These are phyloP conservation scores for Ammopiptanthus mongolicus DNA, from an alignment of 306 rosid species.

Conservation along the genomic window DNA sequence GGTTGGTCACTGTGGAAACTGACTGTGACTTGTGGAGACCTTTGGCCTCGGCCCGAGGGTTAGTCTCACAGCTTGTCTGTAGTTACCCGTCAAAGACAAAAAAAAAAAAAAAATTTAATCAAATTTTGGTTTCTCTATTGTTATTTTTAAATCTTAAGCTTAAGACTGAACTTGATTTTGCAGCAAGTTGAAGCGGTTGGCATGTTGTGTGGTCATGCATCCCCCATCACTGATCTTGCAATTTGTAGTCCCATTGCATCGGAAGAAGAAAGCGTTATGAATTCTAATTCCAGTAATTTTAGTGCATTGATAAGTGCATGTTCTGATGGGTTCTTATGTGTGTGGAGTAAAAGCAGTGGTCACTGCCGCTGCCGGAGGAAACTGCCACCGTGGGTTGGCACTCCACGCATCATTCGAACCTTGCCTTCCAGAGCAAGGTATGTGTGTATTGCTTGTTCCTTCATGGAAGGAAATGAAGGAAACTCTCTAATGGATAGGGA, in stretches of 20 bases:
- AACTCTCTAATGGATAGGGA: constrained; percentile 50
- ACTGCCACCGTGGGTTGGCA: constrained; percentile 93
- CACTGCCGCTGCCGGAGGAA: constrained; percentile 85
- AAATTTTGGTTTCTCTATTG: background rate
- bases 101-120: too few species aligned
- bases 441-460: constrained; percentile 79
- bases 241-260: constrained; percentile 54
- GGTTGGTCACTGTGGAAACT: too few species aligned
- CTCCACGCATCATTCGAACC: constrained; percentile 63
- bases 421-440: constrained; percentile 69
- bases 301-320: constrained; percentile 79
- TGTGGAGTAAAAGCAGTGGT: constrained; percentile 88
- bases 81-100: too few species aligned
- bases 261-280: background rate
- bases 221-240: constrained; percentile 65
- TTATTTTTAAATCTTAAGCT: background rate
- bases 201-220: constrained; percentile 88
- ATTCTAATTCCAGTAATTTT: constrained; percentile 29
- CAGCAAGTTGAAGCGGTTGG: constrained; percentile 82
- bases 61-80: too few species aligned
- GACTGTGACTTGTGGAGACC: too few species aligned
- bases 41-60: too few species aligned
- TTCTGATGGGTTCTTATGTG: constrained; percentile 84
- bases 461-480: constrained; percentile 52
- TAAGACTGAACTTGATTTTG: constrained; percentile 9